Conservation (phyloP, 768 basidiomycete genomes). For the Pulveroboletus sp. region DNA sequence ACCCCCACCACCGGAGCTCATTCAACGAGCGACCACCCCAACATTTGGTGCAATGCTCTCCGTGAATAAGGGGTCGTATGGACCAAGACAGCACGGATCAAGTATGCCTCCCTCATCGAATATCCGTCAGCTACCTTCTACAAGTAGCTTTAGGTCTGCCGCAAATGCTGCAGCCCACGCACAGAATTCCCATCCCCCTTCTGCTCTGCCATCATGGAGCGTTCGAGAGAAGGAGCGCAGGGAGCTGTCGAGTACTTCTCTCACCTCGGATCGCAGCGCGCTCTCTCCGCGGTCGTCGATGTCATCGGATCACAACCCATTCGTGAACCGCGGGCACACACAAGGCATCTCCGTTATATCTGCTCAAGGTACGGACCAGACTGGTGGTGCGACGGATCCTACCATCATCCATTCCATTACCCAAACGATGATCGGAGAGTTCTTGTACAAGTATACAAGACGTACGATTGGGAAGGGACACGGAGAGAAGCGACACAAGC, state of each 20-base stretch:
- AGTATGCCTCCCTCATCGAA: constrained; percentile 70
- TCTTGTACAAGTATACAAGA: constrained; percentile 95
- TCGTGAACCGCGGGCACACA: constrained; percentile 36
- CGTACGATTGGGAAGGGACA: constrained; percentile 85
- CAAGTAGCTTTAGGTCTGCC: constrained; percentile 78
- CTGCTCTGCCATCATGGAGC: constrained; percentile 44
- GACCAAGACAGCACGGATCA: constrained; percentile 59
- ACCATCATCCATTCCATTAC: constrained; percentile 93
- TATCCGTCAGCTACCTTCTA: constrained; percentile 70
- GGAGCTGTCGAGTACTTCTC: constrained; percentile 64
- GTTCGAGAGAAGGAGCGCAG: constrained; percentile 50
- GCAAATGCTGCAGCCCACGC: constrained; percentile 55
- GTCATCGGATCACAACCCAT: constrained; percentile 67
- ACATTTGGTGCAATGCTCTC: constrained; percentile 63
- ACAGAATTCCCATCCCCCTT: constrained; percentile 38
- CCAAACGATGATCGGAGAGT: constrained; percentile 99
- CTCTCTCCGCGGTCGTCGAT: constrained; percentile 77
- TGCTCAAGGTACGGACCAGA: constrained; percentile 31
- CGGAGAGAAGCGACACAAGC: constrained; percentile 82
- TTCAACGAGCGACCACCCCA: constrained; percentile 87
- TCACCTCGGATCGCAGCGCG: constrained; percentile 63
- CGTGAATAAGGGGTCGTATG: constrained; percentile 45
- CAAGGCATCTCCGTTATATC: constrained; percentile 40
- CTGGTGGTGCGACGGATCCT: constrained; percentile 70
- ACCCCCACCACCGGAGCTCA: constrained; percentile 87